Base-by-base conservation (phyloP, 2,329 filamentous ascomycete genomes). In the Huntiella moniliformis region DNA sequence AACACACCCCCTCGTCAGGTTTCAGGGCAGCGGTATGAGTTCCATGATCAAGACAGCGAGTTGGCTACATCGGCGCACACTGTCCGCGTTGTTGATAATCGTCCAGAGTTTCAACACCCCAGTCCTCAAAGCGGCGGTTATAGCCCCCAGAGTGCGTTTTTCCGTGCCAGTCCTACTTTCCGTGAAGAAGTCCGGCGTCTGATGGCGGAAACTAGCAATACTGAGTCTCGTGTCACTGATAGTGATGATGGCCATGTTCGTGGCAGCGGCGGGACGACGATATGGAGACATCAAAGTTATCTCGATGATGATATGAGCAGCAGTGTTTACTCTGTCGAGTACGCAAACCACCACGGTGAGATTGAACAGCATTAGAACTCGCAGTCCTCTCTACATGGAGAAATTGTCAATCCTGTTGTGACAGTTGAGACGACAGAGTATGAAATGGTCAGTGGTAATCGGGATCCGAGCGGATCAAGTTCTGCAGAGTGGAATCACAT, bases 401-500 rank as follows among this genome's bases (percentile, higher is more conserved):
- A 17, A 31, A 35, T 36, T 13, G 15, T 16, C 22, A 17, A 15
- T 16, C 12, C 13, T 39, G 16, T 18, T 10, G 13, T 5, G 17
- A 22, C 13, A 12, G 28, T 18, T 13, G 28, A 31, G 11, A 18
- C 36, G 5, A 11, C 32, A 10, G 15, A 36, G 16, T 13, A 7
- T 2, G 15, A 33, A 8, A 31, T 15, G 15, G 28, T 16, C 22
- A 4, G 13, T 32, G 38, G 39, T 7, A n/a, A 40, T 8, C 44
- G 47, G 6, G 40, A 46, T 28, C 15, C 36, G 3, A 46, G 43
- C 12, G 17, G 39, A 28, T 38, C 44, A 11, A 49, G 47, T 36
- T 49, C 47, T n/a, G 47, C 47, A 11, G 47, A 49, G 16, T 49
- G 47, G 47, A 49, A 49, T 35, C 35, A 39, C 35, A 31, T 49